Evolutionary conservation across 2,329 filamentous ascomycete genomes (phyloP), one percentile per base, ranked within the genome.

Genomic region (Fusarium cyanostomum): DNA sequence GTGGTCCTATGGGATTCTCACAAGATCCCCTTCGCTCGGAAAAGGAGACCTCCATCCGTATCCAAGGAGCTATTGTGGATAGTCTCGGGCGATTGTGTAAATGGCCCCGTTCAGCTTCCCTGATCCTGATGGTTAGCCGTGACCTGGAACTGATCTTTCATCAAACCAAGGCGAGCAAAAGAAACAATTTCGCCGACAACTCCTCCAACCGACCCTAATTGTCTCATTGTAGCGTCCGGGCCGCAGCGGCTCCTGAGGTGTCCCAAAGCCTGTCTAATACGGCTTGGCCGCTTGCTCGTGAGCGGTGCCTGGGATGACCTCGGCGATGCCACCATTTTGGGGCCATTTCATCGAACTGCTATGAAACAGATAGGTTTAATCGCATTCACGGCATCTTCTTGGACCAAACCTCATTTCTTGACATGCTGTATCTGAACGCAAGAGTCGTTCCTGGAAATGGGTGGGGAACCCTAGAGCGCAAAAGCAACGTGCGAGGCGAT

Each of bases 131-230:
- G n/a, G n/a, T n/a, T n/a, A n/a, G n/a, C n/a, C 5, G 31, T 24
- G 33, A 26, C 31, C 18, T 11, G 28, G 31, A 39, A 43, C 51
- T 56, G 45, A 51, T 27, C 33, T 30, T 37, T 27, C 28, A 38
- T 11, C 37, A 26, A 26, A 28, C 10, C 31, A 35, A 30, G 15
- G 18, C 35, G 39, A 41, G 33, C 26, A 51, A 26, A 50, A 56
- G 52, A 33, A 56, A 56, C 21, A 15, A 34, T n/a, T 12, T 2
- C 12, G 52, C 31, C 37, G 45, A 39, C 51, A 48, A 27, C 18
- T 24, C 10, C 35, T 33, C 12, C 10, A 51, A n/a, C 46, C 34
- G 46, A 11, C 33, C 24, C 35, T 31, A 13, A 39, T 15, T 42
- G 34, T 50, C 24, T 39, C 35, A 50, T 39, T 39, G 24, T 8